These are phyloP conservation scores for Fusarium circinatum DNA, from an alignment of 2,329 filamentous ascomycete species.

Conservation along the genomic window DNA sequence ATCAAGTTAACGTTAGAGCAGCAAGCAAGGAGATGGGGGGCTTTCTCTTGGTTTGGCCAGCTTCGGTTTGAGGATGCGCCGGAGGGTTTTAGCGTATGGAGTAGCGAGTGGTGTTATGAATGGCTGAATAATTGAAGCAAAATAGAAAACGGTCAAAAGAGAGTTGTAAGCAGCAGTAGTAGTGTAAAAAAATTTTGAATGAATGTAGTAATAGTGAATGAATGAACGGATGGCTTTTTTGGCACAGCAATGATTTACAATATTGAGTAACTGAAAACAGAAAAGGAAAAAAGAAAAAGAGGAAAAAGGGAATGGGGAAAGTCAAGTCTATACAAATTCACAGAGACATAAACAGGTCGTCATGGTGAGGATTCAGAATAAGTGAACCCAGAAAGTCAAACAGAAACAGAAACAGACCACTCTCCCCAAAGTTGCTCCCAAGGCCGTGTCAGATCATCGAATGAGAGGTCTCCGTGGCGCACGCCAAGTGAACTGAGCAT, in stretches of 20 bases:
- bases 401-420: constrained; percentile 2
- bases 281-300: neutral
- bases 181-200: neutral
- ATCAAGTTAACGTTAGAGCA: neutral
- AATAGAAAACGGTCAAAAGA: neutral
- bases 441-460: constrained; percentile 38
- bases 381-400: constrained; percentile 9
- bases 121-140: constrained; percentile 5
- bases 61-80: constrained; percentile 26
- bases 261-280: constrained; percentile 11
- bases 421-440: constrained; percentile 9
- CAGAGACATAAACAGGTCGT: constrained; percentile 8
- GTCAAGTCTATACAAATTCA: constrained; percentile 5
- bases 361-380: constrained; percentile 30
- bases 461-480: constrained; percentile 19
- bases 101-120: constrained; percentile 2
- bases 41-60: constrained; percentile 7
- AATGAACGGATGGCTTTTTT: constrained; percentile 1
- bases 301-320: neutral
- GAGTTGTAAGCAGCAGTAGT: neutral
- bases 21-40: neutral
- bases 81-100: constrained; percentile 23
- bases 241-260: constrained; percentile 13
- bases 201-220: neutral
- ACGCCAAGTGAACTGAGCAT: constrained; percentile 25